phyloP scores from a whole-genome alignment of 495 filamentous ascomycete species.

The Bombardia bombarda region DNA sequence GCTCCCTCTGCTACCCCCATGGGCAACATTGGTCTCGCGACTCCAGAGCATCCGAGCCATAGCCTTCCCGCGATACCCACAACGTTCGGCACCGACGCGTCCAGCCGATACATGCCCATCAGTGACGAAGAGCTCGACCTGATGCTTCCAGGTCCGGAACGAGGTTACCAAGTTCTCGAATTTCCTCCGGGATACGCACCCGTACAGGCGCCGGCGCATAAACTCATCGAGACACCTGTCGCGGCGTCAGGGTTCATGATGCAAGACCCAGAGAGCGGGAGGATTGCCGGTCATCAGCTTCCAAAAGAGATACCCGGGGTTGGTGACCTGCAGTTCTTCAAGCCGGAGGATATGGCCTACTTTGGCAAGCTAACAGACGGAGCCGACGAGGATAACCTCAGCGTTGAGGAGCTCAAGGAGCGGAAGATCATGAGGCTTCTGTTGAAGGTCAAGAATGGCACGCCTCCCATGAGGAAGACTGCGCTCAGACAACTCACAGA shows the following conservation, averaged over 20 bases:
- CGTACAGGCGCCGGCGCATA: constrained; percentile 67
- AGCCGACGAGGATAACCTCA: constrained; percentile 84
- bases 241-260: constrained; percentile 85
- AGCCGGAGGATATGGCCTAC: constrained; percentile 97
- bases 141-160: constrained; percentile 67
- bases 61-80: constrained; percentile 44
- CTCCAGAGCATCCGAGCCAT: constrained; percentile 78
- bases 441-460: constrained; percentile 98
- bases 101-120: constrained; percentile 67
- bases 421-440: constrained; percentile 97
- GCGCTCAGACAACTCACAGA: constrained; percentile 97
- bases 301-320: constrained; percentile 97
- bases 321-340: constrained; percentile 97
- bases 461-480: constrained; percentile 97
- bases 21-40: constrained; percentile 71
- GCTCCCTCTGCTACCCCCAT: constrained; percentile 79
- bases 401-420: constrained; percentile 93
- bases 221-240: constrained; percentile 67
- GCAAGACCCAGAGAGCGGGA: constrained; percentile 82
- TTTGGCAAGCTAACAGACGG: constrained; percentile 97
- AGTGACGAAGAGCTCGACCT: constrained; percentile 92
- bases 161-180: constrained; percentile 90
- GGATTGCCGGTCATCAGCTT: constrained; percentile 78
- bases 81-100: constrained; percentile 74
- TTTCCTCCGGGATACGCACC: constrained; percentile 90